Base-by-base conservation (phyloP, 2,329 filamentous ascomycete species). In the Microascus cirrosus region DNA sequence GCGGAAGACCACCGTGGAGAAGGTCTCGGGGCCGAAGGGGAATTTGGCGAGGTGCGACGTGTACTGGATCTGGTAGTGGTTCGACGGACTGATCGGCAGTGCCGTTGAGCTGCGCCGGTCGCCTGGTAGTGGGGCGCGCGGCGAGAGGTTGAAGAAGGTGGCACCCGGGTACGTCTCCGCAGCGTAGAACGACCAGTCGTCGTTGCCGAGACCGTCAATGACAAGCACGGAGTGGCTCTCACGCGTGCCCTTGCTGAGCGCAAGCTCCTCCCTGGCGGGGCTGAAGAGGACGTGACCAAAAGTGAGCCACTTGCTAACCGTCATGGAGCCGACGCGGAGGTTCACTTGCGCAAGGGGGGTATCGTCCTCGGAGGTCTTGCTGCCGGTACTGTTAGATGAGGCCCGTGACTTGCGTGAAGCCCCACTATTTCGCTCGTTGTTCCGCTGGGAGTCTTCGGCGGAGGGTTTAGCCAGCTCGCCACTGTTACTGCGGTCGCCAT, bases 131-230 rank as follows among this genome's bases (percentile, higher is more conserved):
- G 78, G 78, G 45, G 78, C 74, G 32, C 80, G 73, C 8, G 83
- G 83, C 0, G 83, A 85, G 25, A 93, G 77, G 66, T 92, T 90
- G 73, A 89, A 93, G 61, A 94, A 86, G 1, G 83, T 86, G 0
- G 86, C 86, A 0, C 78, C 77, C 0, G 87, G 86, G 62, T 93
- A 93, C 1, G 87, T 90, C 66, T 92, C 83, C 7, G 89, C 87
- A 22, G 88, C 88, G 64, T 91, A 93, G 68, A 90, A 92, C 0
- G 89, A 92, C 89, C 89, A 94, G 66, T 94, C 89, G 63, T 87
- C 84, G 65, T 91, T 92, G n/a, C 89, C 89, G 34, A 94, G 83
- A 5, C 89, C 89, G 71, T 94, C 89, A 59, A 94, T 79, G 20
- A 94, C 86, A 3, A 94, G 77, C 28, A 94, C 83, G 0, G 82